phyloP scores from a whole-genome alignment of 2,329 filamentous ascomycete genomes.

The Periglandula ipomoeae region DNA sequence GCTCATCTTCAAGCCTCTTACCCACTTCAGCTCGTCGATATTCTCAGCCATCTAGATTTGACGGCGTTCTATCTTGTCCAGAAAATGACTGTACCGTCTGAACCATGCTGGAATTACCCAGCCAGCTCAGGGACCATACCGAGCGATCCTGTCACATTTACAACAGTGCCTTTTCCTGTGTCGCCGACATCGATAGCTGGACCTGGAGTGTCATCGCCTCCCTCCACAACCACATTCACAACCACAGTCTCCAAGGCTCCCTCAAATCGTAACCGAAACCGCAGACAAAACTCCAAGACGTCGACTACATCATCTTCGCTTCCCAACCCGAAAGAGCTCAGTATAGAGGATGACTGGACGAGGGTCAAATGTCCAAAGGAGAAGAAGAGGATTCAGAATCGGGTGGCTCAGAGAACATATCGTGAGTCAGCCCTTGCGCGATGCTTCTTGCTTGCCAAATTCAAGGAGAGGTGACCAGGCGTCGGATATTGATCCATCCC shows the following conservation, averaged over 20 bases:
- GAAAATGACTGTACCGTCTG: neutral
- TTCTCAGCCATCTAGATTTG: neutral
- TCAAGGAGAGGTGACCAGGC: too few species aligned
- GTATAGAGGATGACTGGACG: slow-evolving; percentile 11
- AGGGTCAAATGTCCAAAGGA: slow-evolving; percentile 9
- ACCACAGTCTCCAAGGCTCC: neutral
- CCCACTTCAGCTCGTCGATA: neutral
- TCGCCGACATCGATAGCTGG: slow-evolving; percentile 3
- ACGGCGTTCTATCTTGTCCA: neutral
- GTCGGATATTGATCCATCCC: too few species aligned
- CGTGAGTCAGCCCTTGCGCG: slow-evolving; percentile 14
- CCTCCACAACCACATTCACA: neutral
- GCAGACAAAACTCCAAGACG: neutral
- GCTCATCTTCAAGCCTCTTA: neutral
- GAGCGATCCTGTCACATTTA: neutral
- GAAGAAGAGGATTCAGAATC: slow-evolving; percentile 11
- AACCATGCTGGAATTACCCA: slow-evolving; percentile 3
- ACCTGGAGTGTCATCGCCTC: neutral
- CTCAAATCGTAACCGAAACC: neutral
- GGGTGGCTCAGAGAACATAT: slow-evolving; percentile 15
- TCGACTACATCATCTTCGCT: slow-evolving; percentile 1
- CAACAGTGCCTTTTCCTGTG: slow-evolving; percentile 1
- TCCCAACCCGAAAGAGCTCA: slow-evolving; percentile 7
- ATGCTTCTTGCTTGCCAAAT: neutral
- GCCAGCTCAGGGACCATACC: neutral